phyloP scores from a whole-genome alignment of 768 basidiomycete genomes.

The Lactarius pseudohatsudake region DNA sequence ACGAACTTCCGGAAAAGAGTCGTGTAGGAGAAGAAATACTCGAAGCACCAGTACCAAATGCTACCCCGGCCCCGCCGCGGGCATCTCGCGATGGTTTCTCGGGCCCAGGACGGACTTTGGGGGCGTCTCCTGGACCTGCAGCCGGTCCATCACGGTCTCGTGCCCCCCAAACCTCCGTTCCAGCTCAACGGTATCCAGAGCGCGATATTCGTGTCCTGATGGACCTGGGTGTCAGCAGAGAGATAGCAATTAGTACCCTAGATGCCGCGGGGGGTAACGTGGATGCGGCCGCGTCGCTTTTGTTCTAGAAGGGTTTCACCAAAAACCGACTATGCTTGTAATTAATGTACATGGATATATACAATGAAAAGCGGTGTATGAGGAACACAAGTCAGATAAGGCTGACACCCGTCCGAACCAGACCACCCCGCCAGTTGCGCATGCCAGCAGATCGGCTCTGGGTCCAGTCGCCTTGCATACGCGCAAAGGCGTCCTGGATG shows the following conservation, averaged over 20 bases:
- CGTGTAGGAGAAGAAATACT: slow-evolving; percentile 43
- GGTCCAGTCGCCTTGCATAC: slow-evolving; percentile 87
- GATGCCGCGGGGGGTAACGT: slow-evolving; percentile 83
- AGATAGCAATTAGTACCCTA: slow-evolving; percentile 73
- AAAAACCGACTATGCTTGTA: slow-evolving; percentile 7
- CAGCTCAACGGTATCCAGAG: slow-evolving; percentile 50
- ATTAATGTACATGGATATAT: slow-evolving; percentile 31
- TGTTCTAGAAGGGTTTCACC: slow-evolving; percentile 54
- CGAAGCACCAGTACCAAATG: slow-evolving; percentile 19
- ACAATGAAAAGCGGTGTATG: slow-evolving; percentile 24
- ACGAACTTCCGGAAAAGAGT: slow-evolving; percentile 87
- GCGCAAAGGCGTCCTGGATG: slow-evolving; percentile 86
- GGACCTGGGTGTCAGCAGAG: slow-evolving; percentile 73
- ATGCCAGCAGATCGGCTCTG: slow-evolving; percentile 82
- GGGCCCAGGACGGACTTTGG: slow-evolving; percentile 65
- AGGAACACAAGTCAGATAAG: slow-evolving; percentile 54
- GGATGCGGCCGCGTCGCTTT: slow-evolving; percentile 82
- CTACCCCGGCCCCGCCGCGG: not conserved
- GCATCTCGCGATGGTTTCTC: slow-evolving; percentile 48
- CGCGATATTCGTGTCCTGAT: slow-evolving; percentile 61
- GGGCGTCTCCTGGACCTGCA: slow-evolving; percentile 41
- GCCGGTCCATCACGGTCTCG: slow-evolving; percentile 32
- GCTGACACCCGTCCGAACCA: slow-evolving; percentile 74
- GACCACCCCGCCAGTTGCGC: slow-evolving; percentile 85
- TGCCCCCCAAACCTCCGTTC: slow-evolving; percentile 19